Conservation (phyloP, 805 yeast species). For the Candida krabiensis region DNA sequence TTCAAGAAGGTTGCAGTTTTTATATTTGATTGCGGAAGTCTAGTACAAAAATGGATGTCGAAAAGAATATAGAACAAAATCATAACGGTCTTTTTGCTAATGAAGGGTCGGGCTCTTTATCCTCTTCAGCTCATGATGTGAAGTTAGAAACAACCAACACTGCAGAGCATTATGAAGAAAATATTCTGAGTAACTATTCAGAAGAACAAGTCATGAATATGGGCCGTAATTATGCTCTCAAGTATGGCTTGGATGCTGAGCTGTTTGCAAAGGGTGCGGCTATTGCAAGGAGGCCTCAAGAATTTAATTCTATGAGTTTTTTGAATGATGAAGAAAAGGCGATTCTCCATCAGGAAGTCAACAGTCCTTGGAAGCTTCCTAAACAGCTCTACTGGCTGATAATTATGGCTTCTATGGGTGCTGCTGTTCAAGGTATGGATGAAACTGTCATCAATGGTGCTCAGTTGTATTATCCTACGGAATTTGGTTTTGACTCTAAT, state of each 20-base stretch:
- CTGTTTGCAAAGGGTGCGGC: conserved; percentile 68
- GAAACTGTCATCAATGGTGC: conserved; percentile 78
- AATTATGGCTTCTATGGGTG: conserved; percentile 71
- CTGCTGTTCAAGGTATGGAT: conserved; percentile 81
- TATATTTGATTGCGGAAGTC: too few species aligned
- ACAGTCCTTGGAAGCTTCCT: conserved; percentile 47
- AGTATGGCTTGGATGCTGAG: conserved; percentile 55
- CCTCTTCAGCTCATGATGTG: conserved; percentile 14
- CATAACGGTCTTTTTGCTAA: conserved; percentile 11
- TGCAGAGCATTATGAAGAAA: conserved; percentile 29
- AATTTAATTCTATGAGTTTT: conserved; percentile 57
- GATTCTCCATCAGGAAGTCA: conserved; percentile 45
- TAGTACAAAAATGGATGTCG: conserved; percentile 9
- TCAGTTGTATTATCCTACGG: conserved; percentile 55
- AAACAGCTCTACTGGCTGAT: conserved; percentile 53
- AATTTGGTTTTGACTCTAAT: conserved; percentile 49
- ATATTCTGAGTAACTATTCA: conserved; percentile 56
- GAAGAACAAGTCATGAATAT: conserved; percentile 65
- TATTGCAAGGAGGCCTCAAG: conserved; percentile 59
- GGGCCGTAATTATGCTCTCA: conserved; percentile 66
- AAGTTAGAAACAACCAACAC: conserved; percentile 9
- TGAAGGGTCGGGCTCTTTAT: conserved; percentile 7
- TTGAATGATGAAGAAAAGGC: conserved; percentile 55
- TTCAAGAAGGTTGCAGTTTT: too few species aligned
- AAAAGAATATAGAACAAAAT: background rate